Base-by-base conservation (phyloP, 371 early-diverging fungal species). In the Mucor velutinosus region DNA sequence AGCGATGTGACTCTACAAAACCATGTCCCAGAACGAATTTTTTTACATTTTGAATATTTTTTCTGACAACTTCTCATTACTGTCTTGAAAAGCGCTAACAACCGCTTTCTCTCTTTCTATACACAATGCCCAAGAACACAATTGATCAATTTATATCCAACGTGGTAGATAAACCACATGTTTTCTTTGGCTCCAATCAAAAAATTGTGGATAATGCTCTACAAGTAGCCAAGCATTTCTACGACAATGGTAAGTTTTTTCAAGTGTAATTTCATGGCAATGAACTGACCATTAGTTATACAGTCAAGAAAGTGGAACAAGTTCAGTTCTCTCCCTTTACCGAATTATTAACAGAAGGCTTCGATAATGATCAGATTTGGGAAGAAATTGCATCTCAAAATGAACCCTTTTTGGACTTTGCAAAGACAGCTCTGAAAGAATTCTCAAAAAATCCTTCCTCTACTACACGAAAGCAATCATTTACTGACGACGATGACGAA, bases 351-450 rank as follows among this genome's bases (percentile, higher is more conserved):
- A 81, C 85, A 5, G 90, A 93, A 43, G 95, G 94, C 0, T 94
- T 94, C 70, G 94, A 95, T 71, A 78, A 85, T 51, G 90, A 92
- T 66, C 96, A 95, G 84, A 89, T 97, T 58, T 97, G 98, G 98
- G 95, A 95, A 80, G 93, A 95, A 75, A 84, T 97, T 63, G 89
- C 91, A 45, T 76, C 93, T 66, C 92, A 91, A 66, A 96, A 96
- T 73, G 84, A 86, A 64, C 93, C 94, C 0, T 90, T 95, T 65
- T 70, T 94, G n/a, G 78, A 86, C 29, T 89, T 86, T 68, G 79
- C 90, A 21, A 80, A 78, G 49, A 37, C 81, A 11, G 76, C 84
- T 45, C 67, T 89, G 8, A 77, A 87, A 56, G 60, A 78, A 41
- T 70, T 90, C 25, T 49, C 51, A 19, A 62, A 67, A n/a, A 63